These are phyloP conservation scores for Kalanchoe fedtschenkoi DNA, from an alignment of 164 flowering plant genomes.

Conservation along the genomic window DNA sequence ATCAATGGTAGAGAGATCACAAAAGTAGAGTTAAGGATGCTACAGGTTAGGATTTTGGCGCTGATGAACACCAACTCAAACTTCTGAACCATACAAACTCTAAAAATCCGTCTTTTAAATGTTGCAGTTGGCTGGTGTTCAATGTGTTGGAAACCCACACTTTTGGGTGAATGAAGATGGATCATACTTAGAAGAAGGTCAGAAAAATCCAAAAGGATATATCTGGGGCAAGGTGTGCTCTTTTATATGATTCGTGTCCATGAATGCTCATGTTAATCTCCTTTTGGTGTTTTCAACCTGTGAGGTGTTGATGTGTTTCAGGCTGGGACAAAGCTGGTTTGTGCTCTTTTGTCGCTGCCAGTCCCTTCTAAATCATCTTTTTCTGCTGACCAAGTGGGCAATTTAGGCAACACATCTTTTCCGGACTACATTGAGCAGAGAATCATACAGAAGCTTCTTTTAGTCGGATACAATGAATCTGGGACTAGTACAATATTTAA, in stretches of 20 bases:
- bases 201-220: constrained; percentile 77
- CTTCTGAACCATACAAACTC: neutral
- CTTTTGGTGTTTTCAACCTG: neutral
- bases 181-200: constrained; percentile 91
- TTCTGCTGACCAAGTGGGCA: constrained; percentile 40
- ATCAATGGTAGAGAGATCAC: constrained; percentile 94
- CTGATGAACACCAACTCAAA: neutral
- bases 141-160: constrained; percentile 90
- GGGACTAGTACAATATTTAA: constrained; percentile 91
- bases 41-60: constrained; percentile 46
- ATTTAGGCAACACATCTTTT: constrained; percentile 22
- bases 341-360: constrained; percentile 78
- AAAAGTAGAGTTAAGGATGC: constrained; percentile 73
- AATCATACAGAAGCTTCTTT: constrained; percentile 61
- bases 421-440: constrained; percentile 60
- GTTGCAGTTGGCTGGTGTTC: constrained; percentile 86
- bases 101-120: constrained; percentile 2
- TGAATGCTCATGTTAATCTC: neutral
- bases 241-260: neutral
- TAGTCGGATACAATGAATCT: constrained; percentile 73
- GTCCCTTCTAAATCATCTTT: constrained; percentile 54
- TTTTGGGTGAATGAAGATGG: constrained; percentile 98
- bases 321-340: constrained; percentile 72
- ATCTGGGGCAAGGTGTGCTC: constrained; percentile 85
- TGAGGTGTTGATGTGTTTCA: constrained; percentile 16